Conservation (phyloP, 2,329 filamentous ascomycete genomes). For the Hypomyces rosellus region DNA sequence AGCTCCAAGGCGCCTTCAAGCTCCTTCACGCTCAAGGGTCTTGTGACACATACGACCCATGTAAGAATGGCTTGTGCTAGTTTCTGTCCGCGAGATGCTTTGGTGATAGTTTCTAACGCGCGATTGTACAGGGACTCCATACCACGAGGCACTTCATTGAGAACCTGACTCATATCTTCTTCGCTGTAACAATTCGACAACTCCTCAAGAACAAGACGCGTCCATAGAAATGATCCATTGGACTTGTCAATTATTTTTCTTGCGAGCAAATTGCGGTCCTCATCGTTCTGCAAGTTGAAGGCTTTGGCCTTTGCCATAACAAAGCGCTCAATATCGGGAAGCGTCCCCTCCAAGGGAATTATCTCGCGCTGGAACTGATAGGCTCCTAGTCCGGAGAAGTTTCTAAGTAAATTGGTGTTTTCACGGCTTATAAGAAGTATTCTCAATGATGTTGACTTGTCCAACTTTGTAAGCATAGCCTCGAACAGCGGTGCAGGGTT, state of each 20-base stretch:
- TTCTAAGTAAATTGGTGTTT: too few species aligned
- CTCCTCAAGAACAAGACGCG: conserved; percentile 26
- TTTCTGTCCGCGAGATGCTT: conserved; percentile 19
- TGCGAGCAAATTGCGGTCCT: conserved; percentile 18
- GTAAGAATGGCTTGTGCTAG: conserved; percentile 30
- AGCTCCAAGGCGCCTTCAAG: conserved; percentile 28
- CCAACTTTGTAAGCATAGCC: conserved; percentile 16
- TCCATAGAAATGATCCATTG: conserved; percentile 32
- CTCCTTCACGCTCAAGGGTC: conserved; percentile 29
- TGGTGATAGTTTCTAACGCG: conserved; percentile 25
- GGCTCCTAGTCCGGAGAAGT: too few species aligned
- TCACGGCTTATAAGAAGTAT: conserved; percentile 21
- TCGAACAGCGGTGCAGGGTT: conserved; percentile 16
- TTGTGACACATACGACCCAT: conserved; percentile 28
- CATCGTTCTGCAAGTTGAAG: background rate
- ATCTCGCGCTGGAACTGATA: too few species aligned
- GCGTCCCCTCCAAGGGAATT: too few species aligned
- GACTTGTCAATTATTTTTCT: conserved; percentile 29
- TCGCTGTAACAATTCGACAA: conserved; percentile 21
- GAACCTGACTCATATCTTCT: conserved; percentile 23
- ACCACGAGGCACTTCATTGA: conserved; percentile 26
- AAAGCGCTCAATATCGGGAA: background rate
- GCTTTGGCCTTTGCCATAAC: background rate
- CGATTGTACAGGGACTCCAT: conserved; percentile 30
- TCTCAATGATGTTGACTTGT: conserved; percentile 12